These are phyloP conservation scores for Phialocephala subalpina DNA, from an alignment of 2,329 filamentous ascomycete species.

Conservation along the genomic window DNA sequence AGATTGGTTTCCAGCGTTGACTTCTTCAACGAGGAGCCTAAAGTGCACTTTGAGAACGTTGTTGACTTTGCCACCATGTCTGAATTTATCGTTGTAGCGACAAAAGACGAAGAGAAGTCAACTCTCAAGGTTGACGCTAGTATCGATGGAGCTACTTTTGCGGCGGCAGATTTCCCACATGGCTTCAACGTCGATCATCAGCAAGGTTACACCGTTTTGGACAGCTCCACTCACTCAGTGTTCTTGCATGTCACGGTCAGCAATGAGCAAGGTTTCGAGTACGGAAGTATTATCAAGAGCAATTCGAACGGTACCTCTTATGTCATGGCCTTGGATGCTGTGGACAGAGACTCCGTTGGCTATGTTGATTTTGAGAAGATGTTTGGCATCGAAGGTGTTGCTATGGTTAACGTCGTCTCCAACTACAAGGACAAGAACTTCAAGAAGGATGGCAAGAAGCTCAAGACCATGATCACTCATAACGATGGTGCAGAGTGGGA, in stretches of 20 bases:
- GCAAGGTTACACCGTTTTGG: constrained; percentile 89
- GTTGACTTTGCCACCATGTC: constrained; percentile 93
- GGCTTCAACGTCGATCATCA: constrained; percentile 83
- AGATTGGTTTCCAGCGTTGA: constrained; percentile 81
- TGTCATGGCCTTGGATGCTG: constrained; percentile 79
- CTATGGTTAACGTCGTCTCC: constrained; percentile 83
- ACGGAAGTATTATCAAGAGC: constrained; percentile 93
- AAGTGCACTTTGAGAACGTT: constrained; percentile 72
- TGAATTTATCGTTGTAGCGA: constrained; percentile 93
- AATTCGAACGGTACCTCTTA: constrained; percentile 99
- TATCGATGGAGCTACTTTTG: constrained; percentile 84
- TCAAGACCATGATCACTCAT: constrained; percentile 93
- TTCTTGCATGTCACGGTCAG: constrained; percentile 93
- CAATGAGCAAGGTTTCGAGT: constrained; percentile 68
- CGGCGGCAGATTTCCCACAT: constrained; percentile 83
- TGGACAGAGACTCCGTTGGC: constrained; percentile 79
- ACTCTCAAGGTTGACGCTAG: constrained; percentile 82
- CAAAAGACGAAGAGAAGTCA: constrained; percentile 67
- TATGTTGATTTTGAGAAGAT: constrained; percentile 98
- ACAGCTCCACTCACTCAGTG: constrained; percentile 92
- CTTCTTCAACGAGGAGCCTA: constrained; percentile 73
- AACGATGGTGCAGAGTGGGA: constrained; percentile 94
- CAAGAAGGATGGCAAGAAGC: constrained; percentile 74
- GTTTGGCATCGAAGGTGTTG: constrained; percentile 88
- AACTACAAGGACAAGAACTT: constrained; percentile 68